phyloP scores from a whole-genome alignment of 2,329 filamentous ascomycete genomes.

The Plectosphaerella cucumerina region DNA sequence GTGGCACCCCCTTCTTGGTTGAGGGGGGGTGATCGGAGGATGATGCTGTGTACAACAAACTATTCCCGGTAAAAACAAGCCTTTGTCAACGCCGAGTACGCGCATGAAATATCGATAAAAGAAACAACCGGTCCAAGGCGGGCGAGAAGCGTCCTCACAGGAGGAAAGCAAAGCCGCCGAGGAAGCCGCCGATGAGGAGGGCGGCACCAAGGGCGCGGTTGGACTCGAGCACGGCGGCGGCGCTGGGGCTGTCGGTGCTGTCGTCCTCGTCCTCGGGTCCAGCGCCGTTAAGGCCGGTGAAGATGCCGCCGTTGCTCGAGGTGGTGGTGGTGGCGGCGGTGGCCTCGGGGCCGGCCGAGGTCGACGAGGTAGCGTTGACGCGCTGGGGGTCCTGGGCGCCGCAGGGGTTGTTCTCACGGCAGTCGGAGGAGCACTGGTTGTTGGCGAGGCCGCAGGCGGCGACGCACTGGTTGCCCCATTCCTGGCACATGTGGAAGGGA shows the following conservation, averaged over 20 bases:
- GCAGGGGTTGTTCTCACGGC: conserved; percentile 65
- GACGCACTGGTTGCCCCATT: conserved; percentile 69
- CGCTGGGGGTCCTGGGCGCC: conserved; percentile 62
- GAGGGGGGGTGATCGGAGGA: not conserved
- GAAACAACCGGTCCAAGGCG: not conserved
- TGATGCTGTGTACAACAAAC: not conserved
- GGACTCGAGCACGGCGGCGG: conserved; percentile 24
- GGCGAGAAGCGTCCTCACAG: conserved; percentile 8
- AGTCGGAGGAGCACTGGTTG: conserved; percentile 54
- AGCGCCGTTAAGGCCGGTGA: conserved; percentile 21
- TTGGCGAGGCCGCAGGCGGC: conserved; percentile 46
- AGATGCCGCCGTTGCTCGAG: conserved; percentile 30
- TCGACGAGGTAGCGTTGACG: conserved; percentile 50
- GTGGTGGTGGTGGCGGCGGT: conserved; percentile 20
- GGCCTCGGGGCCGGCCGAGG: conserved; percentile 34
- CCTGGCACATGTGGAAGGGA: conserved; percentile 71
- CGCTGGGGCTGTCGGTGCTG: conserved; percentile 6
- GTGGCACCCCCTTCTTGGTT: too few relatives aligned
- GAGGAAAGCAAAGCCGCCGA: conserved; percentile 36
- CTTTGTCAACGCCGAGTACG: not conserved
- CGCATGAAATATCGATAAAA: not conserved
- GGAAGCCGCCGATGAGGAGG: conserved; percentile 31
- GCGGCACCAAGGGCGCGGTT: conserved; percentile 32
- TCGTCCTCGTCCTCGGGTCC: conserved; percentile 5
- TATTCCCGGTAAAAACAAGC: not conserved